Evolutionary conservation across 176 grass and related monocot species (phyloP), one percentile per base, ranked within the genome.

Genomic region (Eragrostis nindensis): DNA sequence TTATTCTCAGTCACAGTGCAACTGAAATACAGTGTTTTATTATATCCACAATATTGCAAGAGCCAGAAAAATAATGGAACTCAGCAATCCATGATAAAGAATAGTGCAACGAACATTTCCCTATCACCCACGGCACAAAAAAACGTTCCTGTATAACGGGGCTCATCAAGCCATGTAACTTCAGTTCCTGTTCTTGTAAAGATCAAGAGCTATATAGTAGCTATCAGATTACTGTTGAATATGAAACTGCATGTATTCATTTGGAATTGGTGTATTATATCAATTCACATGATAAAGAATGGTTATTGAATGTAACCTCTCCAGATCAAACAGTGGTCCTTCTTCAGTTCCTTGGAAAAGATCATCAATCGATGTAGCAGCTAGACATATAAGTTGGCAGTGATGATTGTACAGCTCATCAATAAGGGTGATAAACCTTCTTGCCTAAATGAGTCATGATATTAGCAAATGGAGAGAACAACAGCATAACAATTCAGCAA

Each of bases 401-500:
- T 98, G 92, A 71, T 98, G 78, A 82, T 98, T 98, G 88, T 98
- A 98, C 66, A 95, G 64, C 81, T 98, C 95, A 76, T 98, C 95
- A n/a, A 98, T 84, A 60, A 98, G 79, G 13, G 88, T 98, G 71
- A 98, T 93, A 80, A 95, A 98, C 80, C 90, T 93, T 85, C 92
- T 85, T 83, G 92, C 95, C 90, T 98, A 75, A 72, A 88, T 82
- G 64, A 76, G 29, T 54, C 42, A 41, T 53, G 64, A 10, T 52
- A 69, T 78, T 69, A 66, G 53, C 18, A 73, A 83, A 71, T 16
- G 80, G 6, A 21, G 46, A 7, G 0, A 76, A 69, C 29, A 54
- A 11, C 17, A 45, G 18, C 18, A 22, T 22, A 48, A 45, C 49
- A 29, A 49, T 65, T 50, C 60, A 22, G 44, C 13, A 66, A 49